Conservation (phyloP, 2,329 filamentous ascomycete genomes). For the Microdochium paspali region DNA sequence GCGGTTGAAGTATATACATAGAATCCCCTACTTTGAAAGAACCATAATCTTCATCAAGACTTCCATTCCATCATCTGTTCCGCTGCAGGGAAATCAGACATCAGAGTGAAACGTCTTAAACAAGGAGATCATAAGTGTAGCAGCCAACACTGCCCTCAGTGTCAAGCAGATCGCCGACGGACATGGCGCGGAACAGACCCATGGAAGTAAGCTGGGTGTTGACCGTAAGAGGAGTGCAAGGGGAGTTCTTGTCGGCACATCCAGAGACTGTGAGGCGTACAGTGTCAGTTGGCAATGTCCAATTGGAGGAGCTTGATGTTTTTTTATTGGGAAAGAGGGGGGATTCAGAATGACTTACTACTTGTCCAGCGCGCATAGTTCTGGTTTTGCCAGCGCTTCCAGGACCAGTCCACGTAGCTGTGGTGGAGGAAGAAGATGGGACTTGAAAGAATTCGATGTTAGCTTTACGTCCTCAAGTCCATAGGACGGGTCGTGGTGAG, state of each 20-base stretch:
- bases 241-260: not conserved
- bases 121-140: not conserved
- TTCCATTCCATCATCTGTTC: not conserved
- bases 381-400: not conserved
- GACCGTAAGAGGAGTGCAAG: not conserved
- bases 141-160: not conserved
- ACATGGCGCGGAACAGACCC: not conserved
- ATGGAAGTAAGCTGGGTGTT: not conserved
- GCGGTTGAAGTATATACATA: too few relatives aligned
- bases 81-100: not conserved
- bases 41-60: too few relatives aligned
- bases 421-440: constrained; percentile 1
- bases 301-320: too few relatives aligned
- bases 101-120: not conserved
- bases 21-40: too few relatives aligned
- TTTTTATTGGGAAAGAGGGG: too few relatives aligned
- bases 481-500: too few relatives aligned
- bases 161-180: not conserved
- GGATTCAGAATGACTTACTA: not conserved
- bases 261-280: not conserved
- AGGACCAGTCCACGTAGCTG: not conserved
- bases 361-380: not conserved
- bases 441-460: too few relatives aligned
- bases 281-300: too few relatives aligned
- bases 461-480: too few relatives aligned